These are phyloP conservation scores for Podila epigama DNA, from an alignment of 192 early-diverging fungal genomes.

Conservation along the genomic window DNA sequence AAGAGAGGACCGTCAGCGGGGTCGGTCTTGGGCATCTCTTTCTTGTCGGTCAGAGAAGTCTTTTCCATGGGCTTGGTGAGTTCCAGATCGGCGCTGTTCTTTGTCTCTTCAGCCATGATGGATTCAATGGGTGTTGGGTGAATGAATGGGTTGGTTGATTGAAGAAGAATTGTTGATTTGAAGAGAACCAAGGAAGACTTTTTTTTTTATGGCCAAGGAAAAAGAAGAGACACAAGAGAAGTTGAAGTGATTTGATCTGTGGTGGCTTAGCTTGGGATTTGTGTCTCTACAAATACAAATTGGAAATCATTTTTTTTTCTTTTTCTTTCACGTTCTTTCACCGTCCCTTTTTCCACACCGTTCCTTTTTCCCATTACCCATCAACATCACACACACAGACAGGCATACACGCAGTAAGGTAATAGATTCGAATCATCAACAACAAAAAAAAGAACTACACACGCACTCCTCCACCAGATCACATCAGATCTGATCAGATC, in stretches of 20 bases:
- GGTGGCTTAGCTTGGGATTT: conserved; percentile 3
- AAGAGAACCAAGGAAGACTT: no score
- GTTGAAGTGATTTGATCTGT: background rate
- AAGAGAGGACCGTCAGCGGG: conserved; percentile 42
- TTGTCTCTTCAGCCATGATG: conserved; percentile 22
- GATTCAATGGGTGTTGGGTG: background rate
- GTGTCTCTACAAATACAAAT: background rate
- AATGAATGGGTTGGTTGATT: background rate
- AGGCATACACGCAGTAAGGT: background rate
- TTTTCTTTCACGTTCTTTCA: background rate
- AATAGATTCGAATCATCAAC: no score
- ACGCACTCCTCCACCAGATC: no score
- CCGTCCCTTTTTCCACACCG: conserved; percentile 2
- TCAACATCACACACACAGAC: background rate
- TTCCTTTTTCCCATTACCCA: background rate
- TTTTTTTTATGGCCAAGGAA: background rate
- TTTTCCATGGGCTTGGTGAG: conserved; percentile 18
- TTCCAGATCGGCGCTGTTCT: conserved; percentile 31
- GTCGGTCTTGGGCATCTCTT: conserved; percentile 2
- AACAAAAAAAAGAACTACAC: no score
- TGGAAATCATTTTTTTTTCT: conserved; percentile 6
- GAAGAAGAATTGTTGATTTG: background rate
- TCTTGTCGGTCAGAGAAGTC: conserved; percentile 21
- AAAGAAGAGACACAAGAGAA: background rate
- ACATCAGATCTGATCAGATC: no score